Conservation (phyloP, 108 stramenopile species). For the Seminavis robusta region DNA sequence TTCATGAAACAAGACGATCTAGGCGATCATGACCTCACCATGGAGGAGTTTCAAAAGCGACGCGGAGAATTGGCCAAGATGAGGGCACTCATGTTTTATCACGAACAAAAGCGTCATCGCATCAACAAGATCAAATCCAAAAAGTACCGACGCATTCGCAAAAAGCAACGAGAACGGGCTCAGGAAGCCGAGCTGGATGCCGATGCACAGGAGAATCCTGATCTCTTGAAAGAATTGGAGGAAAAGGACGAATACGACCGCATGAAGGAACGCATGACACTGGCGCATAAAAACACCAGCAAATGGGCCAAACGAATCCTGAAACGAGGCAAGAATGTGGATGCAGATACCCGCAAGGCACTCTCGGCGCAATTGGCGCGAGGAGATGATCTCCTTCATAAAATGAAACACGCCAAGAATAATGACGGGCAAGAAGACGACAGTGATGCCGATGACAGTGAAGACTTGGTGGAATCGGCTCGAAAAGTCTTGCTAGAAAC, state of each 20-base stretch:
- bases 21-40: conserved; percentile 74
- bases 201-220: conserved; percentile 57
- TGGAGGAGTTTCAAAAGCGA: conserved; percentile 89
- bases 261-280: conserved; percentile 95
- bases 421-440: conserved; percentile 31
- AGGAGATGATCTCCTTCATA: conserved; percentile 84
- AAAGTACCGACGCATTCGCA: conserved; percentile 93
- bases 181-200: conserved; percentile 78
- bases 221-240: conserved; percentile 61
- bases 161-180: conserved; percentile 77
- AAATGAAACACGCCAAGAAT: conserved; percentile 58
- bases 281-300: conserved; percentile 95
- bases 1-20: conserved; percentile 81
- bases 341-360: conserved; percentile 76
- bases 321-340: conserved; percentile 80
- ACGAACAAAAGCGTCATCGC: conserved; percentile 96
- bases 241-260: conserved; percentile 92
- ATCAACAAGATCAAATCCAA: conserved; percentile 99
- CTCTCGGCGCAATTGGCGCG: conserved; percentile 82
- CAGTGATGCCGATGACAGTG: conserved; percentile 43
- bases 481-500: conserved; percentile 59
- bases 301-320: conserved; percentile 96
- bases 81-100: conserved; percentile 97
- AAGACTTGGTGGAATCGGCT: conserved; percentile 62
- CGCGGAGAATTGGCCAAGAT: conserved; percentile 94